Conservation (phyloP, 495 filamentous ascomycete genomes). For the Penicillium flavigenum region DNA sequence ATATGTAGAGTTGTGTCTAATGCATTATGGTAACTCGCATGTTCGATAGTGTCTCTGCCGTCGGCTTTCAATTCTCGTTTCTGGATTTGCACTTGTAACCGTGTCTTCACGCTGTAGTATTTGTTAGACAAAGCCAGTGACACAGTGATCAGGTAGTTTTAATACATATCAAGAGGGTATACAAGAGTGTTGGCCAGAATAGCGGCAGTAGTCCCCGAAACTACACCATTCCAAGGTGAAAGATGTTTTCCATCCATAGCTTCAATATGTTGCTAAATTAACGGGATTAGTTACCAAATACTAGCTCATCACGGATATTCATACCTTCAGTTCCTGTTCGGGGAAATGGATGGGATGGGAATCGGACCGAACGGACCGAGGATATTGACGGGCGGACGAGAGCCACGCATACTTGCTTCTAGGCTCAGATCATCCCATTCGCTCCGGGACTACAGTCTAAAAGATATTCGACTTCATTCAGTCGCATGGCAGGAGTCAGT, state of each 20-base stretch:
- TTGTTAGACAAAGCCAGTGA: no score
- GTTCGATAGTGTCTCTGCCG: no score
- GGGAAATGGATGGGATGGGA: no score
- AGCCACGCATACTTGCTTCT: no score
- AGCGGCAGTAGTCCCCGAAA: constrained; percentile 18
- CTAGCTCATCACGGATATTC: no score
- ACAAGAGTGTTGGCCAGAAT: constrained; percentile 19
- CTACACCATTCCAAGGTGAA: constrained; percentile 18
- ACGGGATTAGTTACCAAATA: no score
- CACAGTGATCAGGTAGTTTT: no score
- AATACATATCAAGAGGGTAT: constrained; percentile 21
- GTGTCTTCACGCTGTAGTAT: constrained; percentile 14
- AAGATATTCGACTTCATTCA: constrained; percentile 25
- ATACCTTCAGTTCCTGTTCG: no score
- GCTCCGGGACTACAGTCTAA: constrained; percentile 18
- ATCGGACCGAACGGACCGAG: constrained; percentile 17
- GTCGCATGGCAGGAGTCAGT: constrained; percentile 17
- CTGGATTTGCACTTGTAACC: constrained; percentile 16
- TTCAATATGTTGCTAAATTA: no score
- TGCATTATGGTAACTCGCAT: no score
- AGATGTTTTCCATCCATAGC: not conserved
- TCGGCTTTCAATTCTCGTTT: not conserved
- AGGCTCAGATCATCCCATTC: constrained; percentile 8
- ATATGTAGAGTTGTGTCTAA: no score
- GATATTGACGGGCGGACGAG: no score